Evolutionary conservation across 257 asterid species (phyloP), one percentile per base, ranked within the genome.

Genomic region (Nicotiana attenuata): DNA sequence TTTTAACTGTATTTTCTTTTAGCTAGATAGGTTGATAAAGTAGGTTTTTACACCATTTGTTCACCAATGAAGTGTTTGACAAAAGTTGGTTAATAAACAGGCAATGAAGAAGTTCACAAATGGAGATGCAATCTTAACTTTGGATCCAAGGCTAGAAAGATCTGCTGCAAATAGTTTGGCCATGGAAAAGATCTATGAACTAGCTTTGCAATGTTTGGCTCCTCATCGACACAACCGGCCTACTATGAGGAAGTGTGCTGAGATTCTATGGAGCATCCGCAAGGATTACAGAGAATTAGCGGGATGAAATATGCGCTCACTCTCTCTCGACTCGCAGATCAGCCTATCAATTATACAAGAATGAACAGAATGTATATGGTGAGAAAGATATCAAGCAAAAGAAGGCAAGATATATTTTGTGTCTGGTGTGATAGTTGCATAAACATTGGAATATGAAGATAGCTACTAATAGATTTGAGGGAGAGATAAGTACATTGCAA

Each of bases 181-280:
- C 24, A 47, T 90, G 84, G 98, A 94, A 83, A 96, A 89, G 85
- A 92, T 93, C 60, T 90, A 88, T 59, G 95, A 94, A 78, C 71
- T 94, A 63, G 88, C 97, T 19, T 86, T 89, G 82, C 92, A 85
- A 83, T 96, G 99, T 89, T 85, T 96, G 91, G 93, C 94, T 83
- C 90, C 97, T 35, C 87, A 85, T 84, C 88, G 98, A 78, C 87
- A 80, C 33, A 83, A 69, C 78, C 92, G 99, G n/a, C 99, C 99
- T 6, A 56, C 88, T 22, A 96, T 96, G 98, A 92, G 89, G 88
- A 92, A 89, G 83, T 94, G 98, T 22, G 97, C 90, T 0, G 97
- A 96, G 94, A 83, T 90, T 85, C 97, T 96, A 22, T 96, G 99
- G 99, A 76, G 90, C 67, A 88, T 96, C 81, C 93, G 99, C 64